Conservation (phyloP, 2,329 filamentous ascomycete species). For the Didymella keratinophila region DNA sequence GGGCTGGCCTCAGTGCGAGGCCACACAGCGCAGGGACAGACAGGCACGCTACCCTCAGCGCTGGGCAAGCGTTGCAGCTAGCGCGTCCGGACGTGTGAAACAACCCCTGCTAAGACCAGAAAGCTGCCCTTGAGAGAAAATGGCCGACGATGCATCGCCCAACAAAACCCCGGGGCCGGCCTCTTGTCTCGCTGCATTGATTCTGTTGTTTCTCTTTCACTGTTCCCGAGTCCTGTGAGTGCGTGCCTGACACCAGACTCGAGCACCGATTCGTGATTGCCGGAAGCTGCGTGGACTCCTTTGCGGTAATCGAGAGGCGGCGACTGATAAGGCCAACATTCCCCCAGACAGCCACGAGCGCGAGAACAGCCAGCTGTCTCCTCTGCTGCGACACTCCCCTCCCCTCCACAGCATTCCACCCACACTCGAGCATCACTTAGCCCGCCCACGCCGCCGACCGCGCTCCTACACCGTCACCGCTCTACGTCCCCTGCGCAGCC, state of each 20-base stretch:
- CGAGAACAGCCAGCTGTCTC: background rate
- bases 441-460: background rate
- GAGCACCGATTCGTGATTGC: constrained; percentile 9
- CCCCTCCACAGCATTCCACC: background rate
- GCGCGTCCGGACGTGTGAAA: constrained; percentile 19
- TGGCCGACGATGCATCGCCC: constrained; percentile 5
- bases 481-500: background rate
- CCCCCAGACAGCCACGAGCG: constrained; percentile 9
- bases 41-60: constrained; percentile 2
- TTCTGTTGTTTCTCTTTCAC: background rate
- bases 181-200: constrained; percentile 12
- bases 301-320: background rate
- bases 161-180: constrained; percentile 17
- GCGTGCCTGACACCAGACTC: constrained; percentile 1
- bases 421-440: background rate
- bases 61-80: constrained; percentile 3
- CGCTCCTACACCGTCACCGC: background rate
- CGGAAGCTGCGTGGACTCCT: constrained; percentile 12
- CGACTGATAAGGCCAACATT: constrained; percentile 14
- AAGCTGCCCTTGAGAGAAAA: constrained; percentile 23
- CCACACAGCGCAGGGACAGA: constrained; percentile 1
- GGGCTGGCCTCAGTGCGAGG: background rate
- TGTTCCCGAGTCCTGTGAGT: background rate
- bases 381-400: background rate
- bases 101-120: constrained; percentile 17